These are phyloP conservation scores for Taiozyma sp. DNA, from an alignment of 1,139 yeast genomes.

Conservation along the genomic window DNA sequence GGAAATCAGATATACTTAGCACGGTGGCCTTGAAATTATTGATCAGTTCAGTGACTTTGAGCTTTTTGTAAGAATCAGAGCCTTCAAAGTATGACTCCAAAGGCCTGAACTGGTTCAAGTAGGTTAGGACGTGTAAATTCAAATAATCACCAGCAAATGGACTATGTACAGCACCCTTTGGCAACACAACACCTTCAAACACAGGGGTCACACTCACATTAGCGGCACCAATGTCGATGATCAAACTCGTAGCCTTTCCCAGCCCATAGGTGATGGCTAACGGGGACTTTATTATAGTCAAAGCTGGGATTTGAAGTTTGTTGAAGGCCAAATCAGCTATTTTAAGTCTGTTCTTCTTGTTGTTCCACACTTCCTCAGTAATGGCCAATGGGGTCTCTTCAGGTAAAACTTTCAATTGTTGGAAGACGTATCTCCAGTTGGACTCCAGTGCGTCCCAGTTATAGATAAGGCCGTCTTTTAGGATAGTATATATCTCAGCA, in stretches of 20 bases:
- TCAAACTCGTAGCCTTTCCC: conserved; percentile 64
- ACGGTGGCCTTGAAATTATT: conserved; percentile 47
- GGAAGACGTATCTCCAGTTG: conserved; percentile 57
- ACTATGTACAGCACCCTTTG: conserved; percentile 55
- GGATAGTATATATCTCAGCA: conserved; percentile 54
- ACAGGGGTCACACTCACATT: conserved; percentile 65
- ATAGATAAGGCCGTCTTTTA: conserved; percentile 62
- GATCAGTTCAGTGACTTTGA: conserved; percentile 37
- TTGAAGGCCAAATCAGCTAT: conserved; percentile 64
- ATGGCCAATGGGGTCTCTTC: conserved; percentile 59
- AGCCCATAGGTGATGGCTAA: conserved; percentile 64
- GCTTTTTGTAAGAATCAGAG: conserved; percentile 45
- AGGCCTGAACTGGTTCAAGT: conserved; percentile 11
- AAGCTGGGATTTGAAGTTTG: conserved; percentile 57
- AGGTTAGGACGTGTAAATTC: conserved; percentile 41
- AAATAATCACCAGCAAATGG: conserved; percentile 69
- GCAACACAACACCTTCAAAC: conserved; percentile 62
- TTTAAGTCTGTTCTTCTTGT: conserved; percentile 44
- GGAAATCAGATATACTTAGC: conserved; percentile 33
- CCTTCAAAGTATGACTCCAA: conserved; percentile 18
- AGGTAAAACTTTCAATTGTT: conserved; percentile 40
- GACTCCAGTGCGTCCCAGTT: conserved; percentile 58
- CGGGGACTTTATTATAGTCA: conserved; percentile 67
- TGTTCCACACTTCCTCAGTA: conserved; percentile 63
- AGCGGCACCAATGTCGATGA: conserved; percentile 64